These are phyloP conservation scores for Baorangia bicolor DNA, from an alignment of 768 basidiomycete species.

Conservation along the genomic window DNA sequence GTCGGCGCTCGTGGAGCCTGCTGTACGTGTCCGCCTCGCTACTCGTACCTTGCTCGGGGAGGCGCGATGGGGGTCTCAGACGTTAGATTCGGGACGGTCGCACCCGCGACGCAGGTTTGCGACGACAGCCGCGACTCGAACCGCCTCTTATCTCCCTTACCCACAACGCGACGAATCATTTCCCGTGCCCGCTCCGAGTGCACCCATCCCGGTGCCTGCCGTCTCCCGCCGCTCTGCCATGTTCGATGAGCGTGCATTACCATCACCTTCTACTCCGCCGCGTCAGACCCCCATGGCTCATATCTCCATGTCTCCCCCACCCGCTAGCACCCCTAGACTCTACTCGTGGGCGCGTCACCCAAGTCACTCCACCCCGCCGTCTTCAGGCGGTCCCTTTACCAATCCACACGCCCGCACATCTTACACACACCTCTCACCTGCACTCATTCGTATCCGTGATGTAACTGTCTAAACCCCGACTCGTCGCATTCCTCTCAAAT, in stretches of 20 bases:
- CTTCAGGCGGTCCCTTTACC: slow-evolving; percentile 48
- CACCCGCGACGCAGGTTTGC: slow-evolving; percentile 5
- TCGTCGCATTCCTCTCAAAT: slow-evolving; percentile 1
- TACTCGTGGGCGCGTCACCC: slow-evolving; percentile 51
- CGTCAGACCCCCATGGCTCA: slow-evolving; percentile 24
- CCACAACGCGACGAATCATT: slow-evolving; percentile 6
- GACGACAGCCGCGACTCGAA: neutral
- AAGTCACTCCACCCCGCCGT: slow-evolving; percentile 35
- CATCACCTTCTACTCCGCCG: slow-evolving; percentile 34
- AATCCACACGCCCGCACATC: slow-evolving; percentile 61
- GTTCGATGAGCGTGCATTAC: slow-evolving; percentile 18
- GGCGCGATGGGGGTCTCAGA: slow-evolving; percentile 3
- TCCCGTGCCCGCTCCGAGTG: slow-evolving; percentile 23
- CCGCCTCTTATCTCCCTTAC: neutral
- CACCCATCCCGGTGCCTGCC: slow-evolving; percentile 32
- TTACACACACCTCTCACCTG: slow-evolving; percentile 51
- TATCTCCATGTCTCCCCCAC: slow-evolving; percentile 50
- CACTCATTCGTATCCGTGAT: slow-evolving; percentile 47
- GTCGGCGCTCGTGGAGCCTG: slow-evolving; percentile 4
- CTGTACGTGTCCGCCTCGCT: slow-evolving; percentile 25
- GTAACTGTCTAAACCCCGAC: slow-evolving; percentile 22
- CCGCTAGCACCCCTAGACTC: slow-evolving; percentile 54
- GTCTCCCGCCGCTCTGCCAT: slow-evolving; percentile 19
- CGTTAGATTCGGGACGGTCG: slow-evolving; percentile 1
- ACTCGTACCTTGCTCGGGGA: slow-evolving; percentile 13